Conservation (phyloP, 192 early-diverging fungal genomes). For the Gigaspora rosea region DNA sequence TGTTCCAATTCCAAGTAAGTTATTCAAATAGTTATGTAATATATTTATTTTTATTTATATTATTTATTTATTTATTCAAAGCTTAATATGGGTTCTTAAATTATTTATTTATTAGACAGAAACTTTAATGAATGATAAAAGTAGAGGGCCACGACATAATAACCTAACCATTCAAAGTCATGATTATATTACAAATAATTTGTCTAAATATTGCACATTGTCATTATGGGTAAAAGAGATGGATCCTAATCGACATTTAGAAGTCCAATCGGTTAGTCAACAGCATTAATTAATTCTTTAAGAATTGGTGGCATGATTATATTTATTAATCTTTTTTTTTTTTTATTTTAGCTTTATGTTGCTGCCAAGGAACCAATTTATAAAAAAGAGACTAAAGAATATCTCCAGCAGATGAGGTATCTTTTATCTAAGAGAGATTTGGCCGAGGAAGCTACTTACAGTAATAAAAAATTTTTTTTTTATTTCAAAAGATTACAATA, state of each 20-base stretch:
- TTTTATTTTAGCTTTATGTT: slow-evolving; percentile 16
- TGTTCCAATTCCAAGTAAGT: slow-evolving; percentile 63
- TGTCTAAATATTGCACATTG: slow-evolving; percentile 67
- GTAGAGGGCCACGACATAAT: slow-evolving; percentile 44
- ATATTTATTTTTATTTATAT: no score
- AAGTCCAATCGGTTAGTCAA: slow-evolving; percentile 63
- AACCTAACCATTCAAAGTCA: slow-evolving; percentile 53
- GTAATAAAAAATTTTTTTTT: slow-evolving; percentile 31
- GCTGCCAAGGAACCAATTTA: slow-evolving; percentile 41
- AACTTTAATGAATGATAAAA: slow-evolving; percentile 52
- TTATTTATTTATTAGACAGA: slow-evolving; percentile 39
- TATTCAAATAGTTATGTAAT: no score
- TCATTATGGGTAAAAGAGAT: slow-evolving; percentile 75
- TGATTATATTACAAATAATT: slow-evolving; percentile 61
- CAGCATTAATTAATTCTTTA: background rate
- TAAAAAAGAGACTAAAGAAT: slow-evolving; percentile 49
- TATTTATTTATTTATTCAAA: no score
- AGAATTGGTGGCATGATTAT: background rate
- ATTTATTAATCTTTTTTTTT: slow-evolving; percentile 1
- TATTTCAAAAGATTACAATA: background rate
- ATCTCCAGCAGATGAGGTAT: slow-evolving; percentile 5
- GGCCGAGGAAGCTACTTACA: slow-evolving; percentile 45
- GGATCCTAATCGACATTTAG: slow-evolving; percentile 68
- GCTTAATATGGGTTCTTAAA: no score
- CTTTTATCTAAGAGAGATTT: slow-evolving; percentile 44